Base-by-base conservation (phyloP, 1,284 basidiomycete genomes). In the Phellopilus nigrolimitatus region DNA sequence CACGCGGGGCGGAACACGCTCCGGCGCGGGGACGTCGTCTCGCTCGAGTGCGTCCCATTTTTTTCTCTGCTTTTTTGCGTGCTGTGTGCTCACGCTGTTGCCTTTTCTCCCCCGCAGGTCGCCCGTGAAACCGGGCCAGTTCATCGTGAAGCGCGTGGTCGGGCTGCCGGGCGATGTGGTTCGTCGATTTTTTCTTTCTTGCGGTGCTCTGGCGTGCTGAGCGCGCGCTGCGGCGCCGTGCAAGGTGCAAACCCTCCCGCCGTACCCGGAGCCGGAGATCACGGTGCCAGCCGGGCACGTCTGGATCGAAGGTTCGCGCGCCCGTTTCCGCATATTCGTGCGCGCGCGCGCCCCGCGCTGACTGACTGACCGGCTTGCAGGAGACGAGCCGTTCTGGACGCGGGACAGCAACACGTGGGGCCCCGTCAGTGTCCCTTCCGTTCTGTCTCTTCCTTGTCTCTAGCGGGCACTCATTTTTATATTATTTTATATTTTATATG, bases 381-480 rank as follows among this genome's bases (percentile, higher is more conserved):
- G 84, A 4, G 84, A 87, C 55, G 80, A 83, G 57, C 69, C 74
- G 6, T 84, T 81, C 60, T 72, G 77, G 53, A 84, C 80, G 8
- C 72, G 81, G 53, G 86, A 88, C 61, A 88, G 84, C 67, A 88
- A 88, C 62, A 65, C 70, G 7, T 86, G 85, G 61, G 86, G 86
- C 22, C 80, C 86, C 2, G 85, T 88, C 60, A 52, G 74, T 66
- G 12, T 33, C 9, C 40, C 10, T 12, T 6, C 33, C 31, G 13
- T 46, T 34, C 27, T n/a, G n/a, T n/a, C n/a, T n/a, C n/a, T n/a
- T n/a, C n/a, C n/a, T n/a, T n/a, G n/a, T n/a, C n/a, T n/a, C n/a
- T n/a, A n/a, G n/a, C n/a, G n/a, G n/a, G n/a, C n/a, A n/a, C n/a
- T n/a, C n/a, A n/a, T n/a, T n/a, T n/a, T n/a, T n/a, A n/a, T 31